Base-by-base conservation (phyloP, 2,329 filamentous ascomycete genomes). In the Clarireedia monteithiana region DNA sequence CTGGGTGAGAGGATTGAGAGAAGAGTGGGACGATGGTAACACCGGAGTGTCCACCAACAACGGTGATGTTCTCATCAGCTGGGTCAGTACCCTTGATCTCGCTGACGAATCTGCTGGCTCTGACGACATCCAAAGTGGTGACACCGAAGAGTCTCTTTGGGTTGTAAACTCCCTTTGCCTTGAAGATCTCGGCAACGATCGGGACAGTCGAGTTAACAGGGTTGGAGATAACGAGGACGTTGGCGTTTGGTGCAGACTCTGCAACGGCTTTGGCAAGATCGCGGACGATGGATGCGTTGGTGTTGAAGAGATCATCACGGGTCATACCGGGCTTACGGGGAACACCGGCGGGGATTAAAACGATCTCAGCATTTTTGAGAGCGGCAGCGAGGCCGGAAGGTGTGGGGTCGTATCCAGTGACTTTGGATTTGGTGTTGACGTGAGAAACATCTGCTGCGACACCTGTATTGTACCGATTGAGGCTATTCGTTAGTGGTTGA, bases 251-350 rank as follows among this genome's bases (percentile, higher is more conserved):
- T 72, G 85, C 86, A 70, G 87, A 84, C 72, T 96, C 85, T 66
- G 92, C 91, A 67, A 90, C 84, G 53, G 88, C 85, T 79, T 95
- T 88, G 67, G 95, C 86, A 65, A 99, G 82, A 66, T 89, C 91
- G 77, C 94, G 90, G 71, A 99, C 94, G 70, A 99, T 99, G 68
- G 91, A 89, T 59, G 94, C 94, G 74, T 99, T 99, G 81, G 96
- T 96, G 79, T 96, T 96, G 88, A 99, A 99, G 58, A 99, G 89
- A 72, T 97, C 94, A 69, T 99, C 94, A 78, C 94, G 91, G 74
- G 89, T 96, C 94, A 99, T 99, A 69, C 94, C 94, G 68, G 94
- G 94, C 83, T 97, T 97, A 96, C 94, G 91, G 70, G 94, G 94
- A 82, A 99, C 95, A 68, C 94, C 94, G 70, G 94, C 94, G 52